phyloP scores from a whole-genome alignment of 2,329 filamentous ascomycete species.

The Trichoderma polysporum region DNA sequence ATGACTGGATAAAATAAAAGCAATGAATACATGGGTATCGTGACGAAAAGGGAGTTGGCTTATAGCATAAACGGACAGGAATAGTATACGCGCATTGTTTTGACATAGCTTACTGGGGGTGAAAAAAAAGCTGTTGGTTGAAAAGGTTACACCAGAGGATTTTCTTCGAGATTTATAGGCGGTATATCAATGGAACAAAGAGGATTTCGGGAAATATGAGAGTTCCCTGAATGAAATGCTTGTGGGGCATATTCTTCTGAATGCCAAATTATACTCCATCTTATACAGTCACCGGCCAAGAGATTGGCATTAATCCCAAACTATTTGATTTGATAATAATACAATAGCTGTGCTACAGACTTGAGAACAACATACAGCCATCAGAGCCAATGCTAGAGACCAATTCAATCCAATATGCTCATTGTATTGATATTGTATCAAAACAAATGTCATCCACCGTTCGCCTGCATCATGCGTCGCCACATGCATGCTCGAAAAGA shows the following conservation, averaged over 20 bases:
- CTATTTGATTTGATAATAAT: slow-evolving; percentile 11
- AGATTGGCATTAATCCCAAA: neutral
- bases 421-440: slow-evolving; percentile 21
- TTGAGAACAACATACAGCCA: slow-evolving; percentile 13
- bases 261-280: neutral
- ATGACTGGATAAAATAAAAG: neutral
- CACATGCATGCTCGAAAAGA: slow-evolving; percentile 21
- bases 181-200: neutral
- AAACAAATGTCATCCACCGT: slow-evolving; percentile 15
- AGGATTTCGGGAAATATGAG: neutral
- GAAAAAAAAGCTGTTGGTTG: too few species aligned
- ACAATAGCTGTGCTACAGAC: slow-evolving; percentile 10
- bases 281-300: neutral
- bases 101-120: neutral
- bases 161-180: neutral
- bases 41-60: neutral
- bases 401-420: slow-evolving; percentile 17
- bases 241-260: neutral
- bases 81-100: neutral
- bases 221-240: neutral
- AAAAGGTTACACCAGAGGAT: neutral
- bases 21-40: neutral
- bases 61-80: neutral
- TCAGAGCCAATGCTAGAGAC: slow-evolving; percentile 13
- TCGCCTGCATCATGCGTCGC: slow-evolving; percentile 20